Conservation (phyloP, 2,329 filamentous ascomycete genomes). For the Fusarium sp. region DNA sequence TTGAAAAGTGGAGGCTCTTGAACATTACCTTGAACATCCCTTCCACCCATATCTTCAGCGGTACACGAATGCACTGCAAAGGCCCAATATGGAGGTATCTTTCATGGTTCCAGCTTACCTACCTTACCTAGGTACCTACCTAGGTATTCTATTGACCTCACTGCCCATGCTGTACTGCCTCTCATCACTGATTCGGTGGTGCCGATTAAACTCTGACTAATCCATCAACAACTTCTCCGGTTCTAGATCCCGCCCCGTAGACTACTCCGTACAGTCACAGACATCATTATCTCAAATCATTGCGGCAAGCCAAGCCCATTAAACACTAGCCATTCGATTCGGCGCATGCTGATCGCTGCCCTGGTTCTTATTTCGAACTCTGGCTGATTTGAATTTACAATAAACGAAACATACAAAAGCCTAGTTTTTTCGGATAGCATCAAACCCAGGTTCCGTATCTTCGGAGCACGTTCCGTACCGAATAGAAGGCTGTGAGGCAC, state of each 20-base stretch:
- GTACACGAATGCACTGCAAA: too few species aligned
- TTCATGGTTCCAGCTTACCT: conserved; percentile 11
- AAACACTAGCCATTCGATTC: background rate
- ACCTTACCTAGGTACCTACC: too few species aligned
- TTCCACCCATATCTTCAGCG: too few species aligned
- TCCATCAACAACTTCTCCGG: conserved; percentile 18
- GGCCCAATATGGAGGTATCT: background rate
- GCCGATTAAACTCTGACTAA: conserved; percentile 33
- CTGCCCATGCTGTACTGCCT: background rate
- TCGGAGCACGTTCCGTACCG: conserved; percentile 3
- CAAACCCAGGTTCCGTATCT: background rate
- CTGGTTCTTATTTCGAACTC: background rate
- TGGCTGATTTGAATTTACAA: background rate
- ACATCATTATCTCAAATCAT: conserved; percentile 35
- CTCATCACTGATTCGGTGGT: conserved; percentile 1
- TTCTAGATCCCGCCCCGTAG: background rate
- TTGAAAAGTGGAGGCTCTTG: background rate
- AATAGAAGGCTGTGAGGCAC: too few species aligned
- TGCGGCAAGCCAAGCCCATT: conserved; percentile 7
- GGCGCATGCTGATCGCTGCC: conserved; percentile 1
- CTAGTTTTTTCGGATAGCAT: background rate
- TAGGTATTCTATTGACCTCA: background rate
- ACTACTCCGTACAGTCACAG: background rate
- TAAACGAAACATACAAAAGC: background rate
- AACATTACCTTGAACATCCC: too few species aligned